Conservation (phyloP, 306 rosid species). For the Corylus americana region DNA sequence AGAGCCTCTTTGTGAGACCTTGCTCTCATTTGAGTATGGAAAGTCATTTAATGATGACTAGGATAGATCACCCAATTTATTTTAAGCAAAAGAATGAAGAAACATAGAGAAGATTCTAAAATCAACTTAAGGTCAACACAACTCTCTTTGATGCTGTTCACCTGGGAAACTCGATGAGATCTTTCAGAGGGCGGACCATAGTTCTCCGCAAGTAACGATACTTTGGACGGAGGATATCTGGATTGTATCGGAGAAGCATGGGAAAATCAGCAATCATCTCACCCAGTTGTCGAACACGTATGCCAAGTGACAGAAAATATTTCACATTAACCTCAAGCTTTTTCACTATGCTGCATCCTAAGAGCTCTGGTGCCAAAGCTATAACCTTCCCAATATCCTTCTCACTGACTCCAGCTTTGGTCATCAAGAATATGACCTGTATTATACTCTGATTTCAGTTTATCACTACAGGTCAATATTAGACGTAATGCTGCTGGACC, state of each 20-base stretch:
- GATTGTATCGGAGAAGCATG: conserved; percentile 75
- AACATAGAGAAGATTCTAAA: conserved; percentile 6
- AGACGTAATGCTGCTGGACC: background rate
- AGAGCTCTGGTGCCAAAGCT: conserved; percentile 89
- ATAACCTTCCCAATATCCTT: conserved; percentile 71
- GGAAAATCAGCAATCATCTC: conserved; percentile 93
- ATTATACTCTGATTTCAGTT: conserved; percentile 37
- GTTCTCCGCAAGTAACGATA: conserved; percentile 73
- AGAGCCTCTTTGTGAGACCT: background rate
- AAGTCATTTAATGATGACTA: background rate
- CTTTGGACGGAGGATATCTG: conserved; percentile 80
- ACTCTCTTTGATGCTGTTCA: conserved; percentile 26
- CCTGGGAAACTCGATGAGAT: conserved; percentile 92
- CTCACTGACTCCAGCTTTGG: conserved; percentile 77
- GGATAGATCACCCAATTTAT: conserved; percentile 1
- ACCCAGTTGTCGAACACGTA: conserved; percentile 57
- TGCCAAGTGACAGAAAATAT: conserved; percentile 83
- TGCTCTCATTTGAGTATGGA: background rate
- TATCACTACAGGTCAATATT: background rate
- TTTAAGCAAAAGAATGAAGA: background rate
- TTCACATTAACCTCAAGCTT: conserved; percentile 81
- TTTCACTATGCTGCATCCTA: conserved; percentile 75
- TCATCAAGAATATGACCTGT: conserved; percentile 89
- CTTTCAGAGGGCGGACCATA: conserved; percentile 81
- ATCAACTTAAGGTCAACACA: conserved; percentile 11